A percentile compares a stretch with the other conserved stretches of the same genome.
These are phyloP conservation scores for Ogataea methanolica DNA, from an alignment of 805 yeast genomes.

Conservation along the genomic window DNA sequence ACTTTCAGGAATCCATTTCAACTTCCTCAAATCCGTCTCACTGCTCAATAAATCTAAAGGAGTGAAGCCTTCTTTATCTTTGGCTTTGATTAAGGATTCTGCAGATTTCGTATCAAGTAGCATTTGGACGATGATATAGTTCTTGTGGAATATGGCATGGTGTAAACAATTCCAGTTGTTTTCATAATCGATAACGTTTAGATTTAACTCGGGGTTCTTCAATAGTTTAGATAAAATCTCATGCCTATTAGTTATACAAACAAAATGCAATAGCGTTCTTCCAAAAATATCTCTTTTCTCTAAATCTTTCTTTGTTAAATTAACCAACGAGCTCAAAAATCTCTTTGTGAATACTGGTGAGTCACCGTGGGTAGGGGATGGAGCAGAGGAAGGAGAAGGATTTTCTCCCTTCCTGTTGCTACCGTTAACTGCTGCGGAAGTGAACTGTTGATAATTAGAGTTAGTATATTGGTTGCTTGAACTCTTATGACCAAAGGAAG, in stretches of 20 bases:
- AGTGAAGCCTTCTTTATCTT: slow-evolving; percentile 67
- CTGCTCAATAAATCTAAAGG: slow-evolving; percentile 62
- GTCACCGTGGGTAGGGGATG: slow-evolving; percentile 3
- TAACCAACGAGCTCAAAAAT: slow-evolving; percentile 15
- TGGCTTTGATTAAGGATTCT: slow-evolving; percentile 40
- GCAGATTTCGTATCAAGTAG: slow-evolving; percentile 26
- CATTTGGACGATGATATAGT: slow-evolving; percentile 48
- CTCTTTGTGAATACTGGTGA: slow-evolving; percentile 10
- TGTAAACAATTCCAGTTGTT: slow-evolving; percentile 83
- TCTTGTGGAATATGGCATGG: slow-evolving; percentile 54
- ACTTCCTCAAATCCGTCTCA: slow-evolving; percentile 39
- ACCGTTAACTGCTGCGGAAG: slow-evolving; percentile 10
- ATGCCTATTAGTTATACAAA: slow-evolving; percentile 45
- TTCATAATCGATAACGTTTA: slow-evolving; percentile 55
- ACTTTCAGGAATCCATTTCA: slow-evolving; percentile 28
- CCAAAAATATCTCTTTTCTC: slow-evolving; percentile 65
- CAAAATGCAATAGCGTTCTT: slow-evolving; percentile 50
- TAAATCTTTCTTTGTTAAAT: slow-evolving; percentile 35
- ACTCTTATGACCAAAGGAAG: too few relatives aligned
- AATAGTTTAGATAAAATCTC: slow-evolving; percentile 44
- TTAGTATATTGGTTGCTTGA: not conserved
- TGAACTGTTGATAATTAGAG: slow-evolving; percentile 10
- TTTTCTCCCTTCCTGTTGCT: slow-evolving; percentile 8
- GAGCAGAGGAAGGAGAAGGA: slow-evolving; percentile 4
- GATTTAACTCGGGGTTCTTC: slow-evolving; percentile 42